Evolutionary conservation across 2,329 filamentous ascomycete genomes (phyloP).

Genomic region (Fusarium clavum): DNA sequence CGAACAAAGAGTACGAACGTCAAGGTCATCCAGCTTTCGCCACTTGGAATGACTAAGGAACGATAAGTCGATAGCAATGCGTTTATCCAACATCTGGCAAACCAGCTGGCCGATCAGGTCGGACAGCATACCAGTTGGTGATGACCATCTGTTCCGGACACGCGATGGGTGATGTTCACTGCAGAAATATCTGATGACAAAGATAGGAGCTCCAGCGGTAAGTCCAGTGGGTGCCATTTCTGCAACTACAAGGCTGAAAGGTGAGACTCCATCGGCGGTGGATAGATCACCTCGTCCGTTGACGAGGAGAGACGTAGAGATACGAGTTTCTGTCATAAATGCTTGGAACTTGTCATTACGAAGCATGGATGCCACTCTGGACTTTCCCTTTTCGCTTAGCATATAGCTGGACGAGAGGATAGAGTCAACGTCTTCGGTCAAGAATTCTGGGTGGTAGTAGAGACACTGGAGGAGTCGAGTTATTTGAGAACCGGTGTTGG

Average conservation of each 20-base stretch:
- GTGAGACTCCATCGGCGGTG: not conserved
- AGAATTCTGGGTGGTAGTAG: not conserved
- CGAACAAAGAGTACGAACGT: not conserved
- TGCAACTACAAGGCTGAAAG: not conserved
- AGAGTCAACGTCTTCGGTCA: not conserved
- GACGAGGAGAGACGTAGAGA: not conserved
- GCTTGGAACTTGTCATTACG: not conserved
- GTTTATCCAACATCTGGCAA: not conserved
- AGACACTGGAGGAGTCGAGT: not conserved
- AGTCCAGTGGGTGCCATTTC: too few relatives aligned
- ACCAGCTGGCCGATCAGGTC: not conserved
- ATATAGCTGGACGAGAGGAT: not conserved
- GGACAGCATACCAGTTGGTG: not conserved
- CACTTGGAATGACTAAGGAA: not conserved
- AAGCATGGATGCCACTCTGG: not conserved
- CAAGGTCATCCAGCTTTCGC: not conserved
- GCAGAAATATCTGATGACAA: not conserved
- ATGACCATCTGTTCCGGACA: not conserved
- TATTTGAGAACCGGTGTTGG: accelerated
- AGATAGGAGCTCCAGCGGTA: too few relatives aligned
- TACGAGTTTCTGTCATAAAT: not conserved
- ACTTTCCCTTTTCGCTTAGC: not conserved
- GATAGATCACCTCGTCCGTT: not conserved
- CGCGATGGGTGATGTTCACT: accelerated
- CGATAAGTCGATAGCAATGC: not conserved